phyloP scores from a whole-genome alignment of 371 early-diverging fungal genomes.

The Syncephalastrum monosporum region DNA sequence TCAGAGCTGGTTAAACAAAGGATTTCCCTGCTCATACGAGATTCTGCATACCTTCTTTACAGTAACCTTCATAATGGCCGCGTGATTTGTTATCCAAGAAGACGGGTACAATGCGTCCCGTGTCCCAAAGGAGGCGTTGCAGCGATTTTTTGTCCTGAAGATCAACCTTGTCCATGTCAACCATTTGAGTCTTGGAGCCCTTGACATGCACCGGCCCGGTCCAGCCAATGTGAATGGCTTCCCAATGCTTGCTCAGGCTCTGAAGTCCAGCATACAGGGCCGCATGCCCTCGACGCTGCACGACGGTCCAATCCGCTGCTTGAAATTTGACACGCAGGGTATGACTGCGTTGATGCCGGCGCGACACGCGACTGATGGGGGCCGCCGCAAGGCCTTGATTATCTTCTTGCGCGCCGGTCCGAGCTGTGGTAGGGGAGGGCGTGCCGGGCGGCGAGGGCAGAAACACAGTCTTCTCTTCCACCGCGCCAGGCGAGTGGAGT shows the following conservation, averaged over 20 bases:
- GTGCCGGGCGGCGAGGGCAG: constrained; percentile 11
- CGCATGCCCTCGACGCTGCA: constrained; percentile 59
- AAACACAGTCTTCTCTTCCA: constrained; percentile 2
- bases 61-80: constrained; percentile 86
- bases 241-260: constrained; percentile 39
- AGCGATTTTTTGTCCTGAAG: constrained; percentile 26
- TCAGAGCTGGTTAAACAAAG: not conserved
- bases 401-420: constrained; percentile 3
- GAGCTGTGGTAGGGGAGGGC: not conserved
- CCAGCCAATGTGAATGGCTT: constrained; percentile 67
- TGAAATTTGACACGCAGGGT: constrained; percentile 38
- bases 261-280: constrained; percentile 69
- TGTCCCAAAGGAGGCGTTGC: constrained; percentile 37
- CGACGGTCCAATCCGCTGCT: constrained; percentile 24
- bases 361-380: constrained; percentile 35
- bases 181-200: constrained; percentile 9
- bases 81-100: constrained; percentile 67
- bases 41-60: constrained; percentile 68
- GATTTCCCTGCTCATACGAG: not conserved
- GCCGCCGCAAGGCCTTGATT: constrained; percentile 17
- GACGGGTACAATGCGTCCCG: constrained; percentile 63
- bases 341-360: constrained; percentile 38
- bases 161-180: constrained; percentile 9
- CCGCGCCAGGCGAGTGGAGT: constrained; percentile 16
- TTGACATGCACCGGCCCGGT: constrained; percentile 40